These are phyloP conservation scores for Leccinellum rugosiceps DNA, from an alignment of 768 basidiomycete species.

Conservation along the genomic window DNA sequence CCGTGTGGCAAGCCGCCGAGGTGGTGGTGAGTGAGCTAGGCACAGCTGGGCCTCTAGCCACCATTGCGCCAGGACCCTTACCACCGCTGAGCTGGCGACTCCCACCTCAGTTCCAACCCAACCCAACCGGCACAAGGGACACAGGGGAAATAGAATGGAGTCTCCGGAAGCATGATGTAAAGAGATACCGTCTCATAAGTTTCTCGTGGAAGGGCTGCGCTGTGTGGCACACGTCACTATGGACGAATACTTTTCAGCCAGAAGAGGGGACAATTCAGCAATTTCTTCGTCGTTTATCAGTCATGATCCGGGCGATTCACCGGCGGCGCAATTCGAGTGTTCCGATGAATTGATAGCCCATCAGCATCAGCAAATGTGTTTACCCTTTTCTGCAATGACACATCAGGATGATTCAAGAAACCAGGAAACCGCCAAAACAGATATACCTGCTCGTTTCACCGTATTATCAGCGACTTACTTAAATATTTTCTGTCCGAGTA, in stretches of 20 bases:
- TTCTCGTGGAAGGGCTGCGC: not conserved
- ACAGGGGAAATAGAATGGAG: not conserved
- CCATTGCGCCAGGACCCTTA: not conserved
- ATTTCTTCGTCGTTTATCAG: no score
- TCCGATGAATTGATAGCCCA: no score
- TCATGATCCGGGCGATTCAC: no score
- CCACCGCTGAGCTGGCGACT: not conserved
- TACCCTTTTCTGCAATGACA: not conserved
- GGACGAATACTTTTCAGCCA: no score
- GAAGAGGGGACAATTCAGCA: not conserved
- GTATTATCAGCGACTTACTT: no score
- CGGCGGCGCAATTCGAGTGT: no score
- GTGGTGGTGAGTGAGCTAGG: not conserved
- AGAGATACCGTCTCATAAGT: not conserved
- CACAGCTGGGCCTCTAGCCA: not conserved
- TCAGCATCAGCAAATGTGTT: no score
- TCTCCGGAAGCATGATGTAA: not conserved
- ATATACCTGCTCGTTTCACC: not conserved
- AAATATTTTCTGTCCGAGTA: not conserved
- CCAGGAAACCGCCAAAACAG: no score
- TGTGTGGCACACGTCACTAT: no score
- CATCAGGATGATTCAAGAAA: no score
- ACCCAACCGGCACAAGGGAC: not conserved
- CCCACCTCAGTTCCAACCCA: not conserved
- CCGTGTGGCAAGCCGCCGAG: no score